phyloP scores from a whole-genome alignment of 1,284 basidiomycete species.

The Trametes polyzona region DNA sequence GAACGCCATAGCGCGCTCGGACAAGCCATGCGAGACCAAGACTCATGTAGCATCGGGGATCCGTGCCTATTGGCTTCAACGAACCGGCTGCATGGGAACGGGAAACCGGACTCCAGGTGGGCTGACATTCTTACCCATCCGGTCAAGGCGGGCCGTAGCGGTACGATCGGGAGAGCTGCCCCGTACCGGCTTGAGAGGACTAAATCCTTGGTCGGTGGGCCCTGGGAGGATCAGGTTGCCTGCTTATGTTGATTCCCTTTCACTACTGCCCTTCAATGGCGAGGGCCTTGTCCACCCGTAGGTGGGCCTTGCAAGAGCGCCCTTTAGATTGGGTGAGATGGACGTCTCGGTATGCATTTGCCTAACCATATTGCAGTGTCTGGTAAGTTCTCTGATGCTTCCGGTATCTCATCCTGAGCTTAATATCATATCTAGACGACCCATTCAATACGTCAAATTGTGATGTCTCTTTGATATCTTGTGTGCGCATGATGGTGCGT shows the following conservation, averaged over 20 bases:
- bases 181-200: not conserved
- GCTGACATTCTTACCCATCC: not conserved
- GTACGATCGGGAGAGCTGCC: not conserved
- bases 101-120: not conserved
- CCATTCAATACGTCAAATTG: too few species aligned
- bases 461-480: too few species aligned
- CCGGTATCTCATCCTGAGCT: too few species aligned
- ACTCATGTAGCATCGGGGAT: not conserved
- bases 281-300: not conserved
- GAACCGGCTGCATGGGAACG: not conserved
- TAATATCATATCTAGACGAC: too few species aligned
- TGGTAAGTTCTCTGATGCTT: too few species aligned
- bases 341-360: too few species aligned
- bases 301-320: not conserved
- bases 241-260: not conserved
- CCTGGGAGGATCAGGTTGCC: not conserved
- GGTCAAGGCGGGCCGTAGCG: not conserved
- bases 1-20: not conserved
- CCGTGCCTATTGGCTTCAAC: not conserved
- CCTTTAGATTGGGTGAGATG: not conserved
- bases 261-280: not conserved
- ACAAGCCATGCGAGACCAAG: not conserved
- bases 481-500: too few species aligned
- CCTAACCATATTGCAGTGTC: too few species aligned
- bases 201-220: not conserved